phyloP scores from a whole-genome alignment of 2,329 filamentous ascomycete genomes.

The Calonectria montana region DNA sequence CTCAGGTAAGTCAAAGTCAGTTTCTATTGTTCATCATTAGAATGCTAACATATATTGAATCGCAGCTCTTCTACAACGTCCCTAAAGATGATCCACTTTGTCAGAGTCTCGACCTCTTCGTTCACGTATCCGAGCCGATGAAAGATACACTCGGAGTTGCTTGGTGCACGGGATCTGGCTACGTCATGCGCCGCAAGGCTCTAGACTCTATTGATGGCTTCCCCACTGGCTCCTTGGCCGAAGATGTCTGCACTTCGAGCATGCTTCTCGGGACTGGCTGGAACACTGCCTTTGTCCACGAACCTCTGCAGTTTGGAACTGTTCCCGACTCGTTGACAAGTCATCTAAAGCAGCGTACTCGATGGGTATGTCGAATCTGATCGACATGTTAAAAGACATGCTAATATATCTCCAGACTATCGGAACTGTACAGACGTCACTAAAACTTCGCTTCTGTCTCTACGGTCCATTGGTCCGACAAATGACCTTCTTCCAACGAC shows the following conservation, averaged over 20 bases:
- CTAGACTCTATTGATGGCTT: slow-evolving; percentile 41
- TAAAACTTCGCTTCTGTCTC: neutral
- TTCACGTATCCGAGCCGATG: slow-evolving; percentile 50
- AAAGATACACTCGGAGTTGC: slow-evolving; percentile 55
- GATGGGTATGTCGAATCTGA: neutral
- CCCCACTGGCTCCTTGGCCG: neutral
- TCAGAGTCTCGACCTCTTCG: slow-evolving; percentile 3
- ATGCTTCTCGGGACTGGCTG: neutral
- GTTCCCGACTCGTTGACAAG: neutral
- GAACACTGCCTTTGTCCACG: neutral
- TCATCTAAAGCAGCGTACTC: neutral
- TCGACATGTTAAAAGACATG: too few species aligned
- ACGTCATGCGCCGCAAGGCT: slow-evolving; percentile 61
- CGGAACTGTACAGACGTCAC: neutral
- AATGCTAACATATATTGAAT: neutral
- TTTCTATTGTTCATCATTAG: neutral
- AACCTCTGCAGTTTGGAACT: neutral
- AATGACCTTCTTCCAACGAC: neutral
- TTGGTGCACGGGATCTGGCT: slow-evolving; percentile 68
- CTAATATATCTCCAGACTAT: neutral
- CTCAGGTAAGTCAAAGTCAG: neutral
- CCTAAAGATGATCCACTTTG: neutral
- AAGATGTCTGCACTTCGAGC: neutral
- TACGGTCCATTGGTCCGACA: neutral
- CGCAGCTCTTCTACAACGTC: neutral